Percentiles rank a stretch among this genome's conserved stretches.
These are phyloP conservation scores for Cytauxzoon felis DNA, from an alignment of 169 alveolate genomes.

Conservation along the genomic window DNA sequence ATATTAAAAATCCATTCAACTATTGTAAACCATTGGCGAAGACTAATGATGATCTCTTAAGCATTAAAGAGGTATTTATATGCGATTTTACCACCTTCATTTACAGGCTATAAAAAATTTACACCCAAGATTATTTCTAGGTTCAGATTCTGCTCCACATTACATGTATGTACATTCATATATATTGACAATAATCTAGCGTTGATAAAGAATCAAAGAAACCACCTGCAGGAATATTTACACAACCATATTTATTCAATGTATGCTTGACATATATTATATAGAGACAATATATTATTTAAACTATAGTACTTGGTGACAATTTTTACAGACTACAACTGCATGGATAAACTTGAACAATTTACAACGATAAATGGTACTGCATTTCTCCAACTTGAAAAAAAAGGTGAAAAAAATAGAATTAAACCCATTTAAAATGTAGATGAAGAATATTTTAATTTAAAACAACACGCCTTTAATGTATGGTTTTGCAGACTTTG, in stretches of 20 bases:
- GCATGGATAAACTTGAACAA: conserved; percentile 62
- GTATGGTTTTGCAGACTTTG: conserved; percentile 8
- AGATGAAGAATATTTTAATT: neutral
- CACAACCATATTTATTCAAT: conserved; percentile 68
- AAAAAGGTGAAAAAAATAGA: conserved; percentile 18
- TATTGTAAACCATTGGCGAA: conserved; percentile 77
- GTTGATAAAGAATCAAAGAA: conserved; percentile 35
- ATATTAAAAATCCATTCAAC: conserved; percentile 62
- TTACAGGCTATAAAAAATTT: conserved; percentile 23
- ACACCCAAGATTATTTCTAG: conserved; percentile 63
- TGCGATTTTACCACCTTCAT: neutral
- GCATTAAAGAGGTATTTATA: conserved; percentile 44
- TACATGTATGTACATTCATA: neutral
- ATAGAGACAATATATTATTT: too few relatives aligned
- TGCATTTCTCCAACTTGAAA: conserved; percentile 56
- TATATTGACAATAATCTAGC: neutral
- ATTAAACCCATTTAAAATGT: neutral
- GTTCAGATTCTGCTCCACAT: conserved; percentile 82
- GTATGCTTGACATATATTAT: conserved; percentile 2
- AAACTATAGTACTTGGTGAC: conserved; percentile 52
- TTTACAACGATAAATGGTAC: conserved; percentile 70
- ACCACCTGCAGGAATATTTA: conserved; percentile 71
- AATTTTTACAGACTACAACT: conserved; percentile 47
- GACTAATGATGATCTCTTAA: conserved; percentile 60
- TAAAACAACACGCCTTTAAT: conserved; percentile 9